Base-by-base conservation (phyloP, 1,284 basidiomycete genomes). In the Marasmius fiardii region DNA sequence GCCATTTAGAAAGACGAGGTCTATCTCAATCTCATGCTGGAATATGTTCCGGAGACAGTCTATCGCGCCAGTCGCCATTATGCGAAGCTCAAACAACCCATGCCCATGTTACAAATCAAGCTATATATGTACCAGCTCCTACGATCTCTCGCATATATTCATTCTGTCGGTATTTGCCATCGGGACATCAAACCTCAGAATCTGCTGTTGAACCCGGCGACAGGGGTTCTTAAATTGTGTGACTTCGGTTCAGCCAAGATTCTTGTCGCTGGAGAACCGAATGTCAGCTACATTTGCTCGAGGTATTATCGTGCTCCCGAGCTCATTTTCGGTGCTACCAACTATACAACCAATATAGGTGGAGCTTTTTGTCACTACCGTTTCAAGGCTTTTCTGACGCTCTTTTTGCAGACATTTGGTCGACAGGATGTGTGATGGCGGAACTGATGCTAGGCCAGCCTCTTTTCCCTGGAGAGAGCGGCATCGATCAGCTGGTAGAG, bases 331-430 rank as follows among this genome's bases (percentile, higher is more conserved):
- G 96, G 96, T 53, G 96, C 96, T 35, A 99, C 97, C 58, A 99
- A 99, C 81, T 99, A 99, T 80, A 98, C 95, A n/a, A 99, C 96
- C 64, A 98, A 98, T 74, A 99, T 99, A 68, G 95, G 93, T 93
- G 64, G 65, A 89, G 79, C 28, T 12, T 47, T 49, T 45, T 41
- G n/a, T 20, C 7, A 41, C n/a, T n/a, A 41, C 44, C 51, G 52
- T 52, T 33, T 44, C 51, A 23, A 48, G 48, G 34, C 50, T 60
- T 43, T 52, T 35, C 45, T 47, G 39, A 24, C 45, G 33, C 21
- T 45, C 26, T 35, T 44, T 43, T 53, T 21, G 45, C 64, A 93
- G 95, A 99, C 73, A 96, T 99, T 67, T 99, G 96, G 96, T 98
- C 95, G 62, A 98, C 97, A 45, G 96, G 96, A 41, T 99, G 96